Evolutionary conservation across 306 rosid species (phyloP), one percentile per base, ranked within the genome.

Genomic region (Trifolium repens): DNA sequence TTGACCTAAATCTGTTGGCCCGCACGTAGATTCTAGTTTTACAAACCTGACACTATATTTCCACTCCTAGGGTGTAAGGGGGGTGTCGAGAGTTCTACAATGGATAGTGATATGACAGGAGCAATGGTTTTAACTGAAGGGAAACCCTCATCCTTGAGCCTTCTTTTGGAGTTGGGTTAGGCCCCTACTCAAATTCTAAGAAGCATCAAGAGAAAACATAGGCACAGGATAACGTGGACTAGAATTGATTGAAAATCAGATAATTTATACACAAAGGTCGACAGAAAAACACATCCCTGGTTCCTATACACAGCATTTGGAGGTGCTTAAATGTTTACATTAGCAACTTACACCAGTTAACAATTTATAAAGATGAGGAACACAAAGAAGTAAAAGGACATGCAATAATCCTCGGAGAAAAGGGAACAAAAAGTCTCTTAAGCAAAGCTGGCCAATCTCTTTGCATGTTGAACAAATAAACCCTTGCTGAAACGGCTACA

Each of bases 341-440:
- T 53, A 7, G 37, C 75, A 71, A 34, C 37, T 76, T 76, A 46
- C 80, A 84, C 74, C 67, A 80, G 68, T 60, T 67, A 62, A 59
- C 32, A 42, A 43, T 24, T 67, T 42, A 69, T 32, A 34, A 57
- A 27, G 50, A 32, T 5, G 22, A 35, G 32, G 35, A 39, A 40
- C 37, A 58, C 34, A 69, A 32, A 32, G 35, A 32, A 0, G 0
- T 32, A 32, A 32, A 32, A 5, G 6, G 35, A 4, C 35, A 32
- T 32, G 35, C 35, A 32, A 32, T 32, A 5, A 32, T 32, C 35
- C 35, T 32, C 5, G 4, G 35, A 32, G 35, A 32, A 32, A 32
- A 32, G 35, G 35, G 35, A 32, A 32, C 35, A 32, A 40, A 44
- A 46, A 15, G n/a, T 46, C 15, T 75, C 63, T 47, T 34, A 70